phyloP scores from a whole-genome alignment of 768 basidiomycete species.

The Leccinum uliginosum region DNA sequence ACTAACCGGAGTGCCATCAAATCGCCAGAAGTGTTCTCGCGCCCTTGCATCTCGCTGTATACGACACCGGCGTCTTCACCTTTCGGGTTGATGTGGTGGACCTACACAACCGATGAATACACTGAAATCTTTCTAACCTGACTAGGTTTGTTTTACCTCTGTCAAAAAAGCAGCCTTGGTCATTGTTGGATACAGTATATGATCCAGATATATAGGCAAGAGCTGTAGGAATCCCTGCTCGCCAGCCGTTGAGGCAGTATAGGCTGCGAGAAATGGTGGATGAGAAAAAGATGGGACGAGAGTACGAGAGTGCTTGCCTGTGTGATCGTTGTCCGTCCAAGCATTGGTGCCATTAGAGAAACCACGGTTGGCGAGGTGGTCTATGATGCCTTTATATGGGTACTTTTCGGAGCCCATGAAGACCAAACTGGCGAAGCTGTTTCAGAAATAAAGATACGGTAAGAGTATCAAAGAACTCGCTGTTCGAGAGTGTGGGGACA shows the following conservation, averaged over 20 bases:
- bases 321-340: slow-evolving; percentile 96
- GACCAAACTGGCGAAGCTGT: slow-evolving; percentile 51
- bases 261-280: slow-evolving; percentile 41
- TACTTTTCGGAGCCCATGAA: slow-evolving; percentile 96
- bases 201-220: slow-evolving; percentile 89
- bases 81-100: slow-evolving; percentile 91
- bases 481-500: slow-evolving; percentile 97
- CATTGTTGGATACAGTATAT: slow-evolving; percentile 94
- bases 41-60: slow-evolving; percentile 95
- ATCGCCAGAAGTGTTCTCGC: slow-evolving; percentile 90
- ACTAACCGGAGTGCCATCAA: slow-evolving; percentile 81
- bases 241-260: slow-evolving; percentile 94
- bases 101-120: slow-evolving; percentile 40
- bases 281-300: not conserved
- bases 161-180: slow-evolving; percentile 79
- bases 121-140: not conserved
- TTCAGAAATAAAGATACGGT: not conserved
- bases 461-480: slow-evolving; percentile 40
- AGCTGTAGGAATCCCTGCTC: slow-evolving; percentile 86
- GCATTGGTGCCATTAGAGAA: slow-evolving; percentile 92
- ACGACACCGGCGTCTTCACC: slow-evolving; percentile 95
- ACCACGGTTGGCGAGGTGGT: slow-evolving; percentile 90
- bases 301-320: slow-evolving; percentile 29
- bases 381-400: slow-evolving; percentile 94
- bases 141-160: slow-evolving; percentile 37